Conservation (phyloP, 305 asterid genomes). For the Petunia hybrid region DNA sequence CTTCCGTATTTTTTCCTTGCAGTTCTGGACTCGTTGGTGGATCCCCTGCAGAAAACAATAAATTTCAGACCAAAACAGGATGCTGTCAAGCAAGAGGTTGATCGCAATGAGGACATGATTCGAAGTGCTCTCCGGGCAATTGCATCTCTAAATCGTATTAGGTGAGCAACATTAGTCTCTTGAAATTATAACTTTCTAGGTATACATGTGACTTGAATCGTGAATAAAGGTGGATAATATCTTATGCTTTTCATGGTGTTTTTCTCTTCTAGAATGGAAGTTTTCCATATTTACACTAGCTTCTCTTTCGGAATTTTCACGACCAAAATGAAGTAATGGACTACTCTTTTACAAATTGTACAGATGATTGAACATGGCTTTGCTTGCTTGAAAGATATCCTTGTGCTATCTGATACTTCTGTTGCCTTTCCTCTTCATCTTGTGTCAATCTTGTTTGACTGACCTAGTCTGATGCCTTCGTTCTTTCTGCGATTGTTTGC, state of each 20-base stretch:
- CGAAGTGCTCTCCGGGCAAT: constrained; percentile 94
- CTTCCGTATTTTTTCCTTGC: constrained; percentile 38
- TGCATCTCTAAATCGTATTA: constrained; percentile 89
- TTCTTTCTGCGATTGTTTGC: constrained; percentile 41
- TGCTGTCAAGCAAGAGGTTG: constrained; percentile 98
- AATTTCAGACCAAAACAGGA: constrained; percentile 90
- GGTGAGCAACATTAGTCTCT: constrained; percentile 50
- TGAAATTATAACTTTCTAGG: not conserved
- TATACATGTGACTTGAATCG: not conserved
- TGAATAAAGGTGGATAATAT: not conserved
- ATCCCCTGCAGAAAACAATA: constrained; percentile 90
- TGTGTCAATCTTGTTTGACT: not conserved
- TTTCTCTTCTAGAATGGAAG: not conserved
- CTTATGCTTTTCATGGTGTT: constrained; percentile 1
- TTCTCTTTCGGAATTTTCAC: not conserved
- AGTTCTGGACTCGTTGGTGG: constrained; percentile 97
- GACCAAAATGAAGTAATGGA: constrained; percentile 8
- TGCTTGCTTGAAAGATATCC: not conserved
- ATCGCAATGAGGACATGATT: constrained; percentile 98
- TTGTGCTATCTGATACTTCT: constrained; percentile 24
- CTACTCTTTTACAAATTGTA: not conserved
- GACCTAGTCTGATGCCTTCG: not conserved
- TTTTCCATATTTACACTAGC: not conserved
- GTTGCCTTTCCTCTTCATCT: not conserved
- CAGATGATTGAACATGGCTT: not conserved